Evolutionary conservation across 805 yeast species (phyloP), one percentile per base, ranked within the genome.

Genomic region (Dipodascopsis tothii): DNA sequence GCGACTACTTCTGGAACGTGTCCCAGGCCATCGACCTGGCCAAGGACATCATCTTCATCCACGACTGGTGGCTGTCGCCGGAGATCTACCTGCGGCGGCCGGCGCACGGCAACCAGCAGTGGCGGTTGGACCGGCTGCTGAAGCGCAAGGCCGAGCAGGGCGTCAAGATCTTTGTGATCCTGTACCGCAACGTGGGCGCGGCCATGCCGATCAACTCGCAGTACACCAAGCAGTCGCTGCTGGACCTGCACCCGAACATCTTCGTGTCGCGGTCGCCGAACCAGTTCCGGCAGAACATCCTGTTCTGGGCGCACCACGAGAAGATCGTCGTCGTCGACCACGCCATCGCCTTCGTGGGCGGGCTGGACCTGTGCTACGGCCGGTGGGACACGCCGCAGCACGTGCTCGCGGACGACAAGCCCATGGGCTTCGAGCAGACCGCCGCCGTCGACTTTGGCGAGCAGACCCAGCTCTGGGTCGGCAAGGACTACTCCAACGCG

Each of bases 271-370:
- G 99, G 55, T 88, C 96, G 0, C 99, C 99, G 3, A 88, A 92
- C 56, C 99, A 92, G 61, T 76, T 92, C 60, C 66, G 85, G 43
- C 96, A 92, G 60, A 84, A 85, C 54, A 90, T 96, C 0, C 83
- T 79, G 57, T 94, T 92, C 61, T 92, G 98, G 98, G 98, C 99
- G 0, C 99, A 92, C 67, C 99, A 92, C 66, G 99, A 92, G 59
- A 92, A 92, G 59, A 63, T 92, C 45, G 78, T 88, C 48, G 74
- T 92, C 28, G 69, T 92, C 46, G 99, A 92, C 63, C 84, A 84
- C 52, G 80, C 88, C 0, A 73, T 87, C 36, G 94, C 94, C 2
- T 92, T 90, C 60, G 67, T 87, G 43, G 99, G 99, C 30, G 99
- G 99, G 32, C 80, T 90, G 53, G 99, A 92, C 64, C 70, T 92